These are phyloP conservation scores for Dioscorea cayenensis DNA, from an alignment of 116 monocot genomes.

Conservation along the genomic window DNA sequence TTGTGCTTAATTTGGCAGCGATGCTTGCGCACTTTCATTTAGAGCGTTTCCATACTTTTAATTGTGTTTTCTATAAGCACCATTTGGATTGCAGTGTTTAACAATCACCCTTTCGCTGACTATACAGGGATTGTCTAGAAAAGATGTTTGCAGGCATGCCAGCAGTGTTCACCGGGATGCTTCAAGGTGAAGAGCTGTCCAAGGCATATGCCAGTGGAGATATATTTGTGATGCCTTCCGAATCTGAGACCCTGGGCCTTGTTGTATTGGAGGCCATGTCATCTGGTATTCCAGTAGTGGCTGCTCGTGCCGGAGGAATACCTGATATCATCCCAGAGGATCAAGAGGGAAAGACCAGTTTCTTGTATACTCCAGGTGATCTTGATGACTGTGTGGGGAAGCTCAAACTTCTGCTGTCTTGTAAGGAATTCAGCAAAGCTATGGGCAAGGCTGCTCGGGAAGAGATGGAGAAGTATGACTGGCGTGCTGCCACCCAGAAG, in stretches of 20 bases:
- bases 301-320: constrained; percentile 83
- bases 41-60: too few relatives aligned
- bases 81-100: neutral
- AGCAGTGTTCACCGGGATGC: constrained; percentile 90
- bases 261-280: constrained; percentile 97
- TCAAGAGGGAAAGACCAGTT: constrained; percentile 80
- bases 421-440: constrained; percentile 47
- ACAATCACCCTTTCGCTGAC: neutral
- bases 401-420: constrained; percentile 36
- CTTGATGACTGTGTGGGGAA: constrained; percentile 75
- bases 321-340: constrained; percentile 82
- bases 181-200: constrained; percentile 91
- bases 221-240: constrained; percentile 87
- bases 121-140: constrained; percentile 67
- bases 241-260: constrained; percentile 86
- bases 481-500: constrained; percentile 65
- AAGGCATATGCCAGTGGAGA: constrained; percentile 91
- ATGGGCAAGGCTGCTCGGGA: constrained; percentile 70
- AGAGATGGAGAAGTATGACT: constrained; percentile 89
- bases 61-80: neutral
- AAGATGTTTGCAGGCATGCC: constrained; percentile 77
- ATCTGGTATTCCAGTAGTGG: constrained; percentile 79
- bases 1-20: neutral
- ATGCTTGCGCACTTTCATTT: neutral
- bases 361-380: constrained; percentile 66